Conservation (phyloP, 208 protist genomes). For the Acanthamoeba lenticulata region DNA sequence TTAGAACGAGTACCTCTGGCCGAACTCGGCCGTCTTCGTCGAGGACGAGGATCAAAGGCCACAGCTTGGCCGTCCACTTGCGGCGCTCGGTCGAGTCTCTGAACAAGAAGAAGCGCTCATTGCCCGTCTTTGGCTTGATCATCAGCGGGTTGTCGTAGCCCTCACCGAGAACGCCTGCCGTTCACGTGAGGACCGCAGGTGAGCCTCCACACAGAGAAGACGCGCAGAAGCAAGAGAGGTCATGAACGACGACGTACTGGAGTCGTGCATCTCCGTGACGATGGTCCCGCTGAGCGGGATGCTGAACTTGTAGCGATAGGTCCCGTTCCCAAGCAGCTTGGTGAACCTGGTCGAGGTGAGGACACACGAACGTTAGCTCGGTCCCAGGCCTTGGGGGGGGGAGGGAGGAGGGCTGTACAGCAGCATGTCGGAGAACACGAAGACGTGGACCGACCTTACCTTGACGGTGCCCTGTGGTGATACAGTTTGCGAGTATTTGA, state of each 20-base stretch:
- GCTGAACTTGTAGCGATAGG: not conserved
- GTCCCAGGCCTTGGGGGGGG: not conserved
- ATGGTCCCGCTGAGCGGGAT: not conserved
- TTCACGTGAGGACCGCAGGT: too few relatives aligned
- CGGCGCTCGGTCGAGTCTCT: not conserved
- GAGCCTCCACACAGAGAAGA: too few relatives aligned
- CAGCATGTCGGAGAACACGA: not conserved
- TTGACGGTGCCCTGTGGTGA: not conserved
- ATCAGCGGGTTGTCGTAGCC: not conserved
- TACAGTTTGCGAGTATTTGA: not conserved
- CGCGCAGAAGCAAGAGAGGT: too few relatives aligned
- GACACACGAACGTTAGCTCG: not conserved
- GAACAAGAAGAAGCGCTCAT: not conserved
- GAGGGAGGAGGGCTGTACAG: not conserved
- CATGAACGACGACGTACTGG: not conserved
- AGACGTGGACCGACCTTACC: not conserved
- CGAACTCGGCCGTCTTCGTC: not conserved
- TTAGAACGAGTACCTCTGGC: not conserved
- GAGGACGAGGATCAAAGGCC: constrained; percentile 24
- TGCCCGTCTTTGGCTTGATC: not conserved
- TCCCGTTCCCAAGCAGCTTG: not conserved
- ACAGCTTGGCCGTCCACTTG: constrained; percentile 7
- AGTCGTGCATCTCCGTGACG: not conserved
- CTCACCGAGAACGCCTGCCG: not conserved
- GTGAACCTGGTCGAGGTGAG: not conserved